Percentiles rank a stretch among this genome's conserved stretches.
Evolutionary conservation across 164 flowering plant genomes (phyloP).

Genomic region (Magnolia officinalis): DNA sequence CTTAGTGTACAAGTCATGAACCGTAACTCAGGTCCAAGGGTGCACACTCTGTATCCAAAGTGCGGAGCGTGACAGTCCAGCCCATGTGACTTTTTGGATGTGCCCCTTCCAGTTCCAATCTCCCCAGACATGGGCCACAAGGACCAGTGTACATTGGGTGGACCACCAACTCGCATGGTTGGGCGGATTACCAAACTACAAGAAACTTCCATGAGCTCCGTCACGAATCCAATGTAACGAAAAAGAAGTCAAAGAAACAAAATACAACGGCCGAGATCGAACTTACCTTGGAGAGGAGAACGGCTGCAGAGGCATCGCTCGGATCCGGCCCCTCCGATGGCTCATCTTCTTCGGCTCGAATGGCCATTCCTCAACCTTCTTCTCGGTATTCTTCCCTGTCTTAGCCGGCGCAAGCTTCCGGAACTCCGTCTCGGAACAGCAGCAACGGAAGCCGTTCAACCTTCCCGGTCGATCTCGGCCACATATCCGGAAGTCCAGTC

Average conservation of each 20-base stretch:
- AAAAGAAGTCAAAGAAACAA: background rate
- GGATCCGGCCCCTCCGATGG: conserved; percentile 32
- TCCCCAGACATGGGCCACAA: background rate
- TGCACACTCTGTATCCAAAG: no score
- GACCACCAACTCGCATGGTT: background rate
- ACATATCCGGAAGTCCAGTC: background rate
- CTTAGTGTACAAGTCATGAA: no score
- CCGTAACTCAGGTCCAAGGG: no score
- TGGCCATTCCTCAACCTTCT: conserved; percentile 42
- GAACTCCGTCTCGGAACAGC: conserved; percentile 42
- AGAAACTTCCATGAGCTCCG: no score
- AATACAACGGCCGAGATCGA: background rate
- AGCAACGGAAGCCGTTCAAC: conserved; percentile 26
- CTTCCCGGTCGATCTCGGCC: conserved; percentile 1
- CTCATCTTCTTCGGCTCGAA: conserved; percentile 35
- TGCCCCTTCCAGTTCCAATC: background rate
- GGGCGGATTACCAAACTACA: background rate
- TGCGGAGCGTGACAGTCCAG: background rate
- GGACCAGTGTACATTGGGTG: background rate
- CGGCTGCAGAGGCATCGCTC: conserved; percentile 44
- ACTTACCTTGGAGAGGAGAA: conserved; percentile 62
- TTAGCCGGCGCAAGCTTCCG: conserved; percentile 15
- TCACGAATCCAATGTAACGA: background rate
- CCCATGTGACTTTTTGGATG: background rate
- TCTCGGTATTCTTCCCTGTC: conserved; percentile 34